These are phyloP conservation scores for Cichorium intybus DNA, from an alignment of 140 eudicot species.

Conservation along the genomic window DNA sequence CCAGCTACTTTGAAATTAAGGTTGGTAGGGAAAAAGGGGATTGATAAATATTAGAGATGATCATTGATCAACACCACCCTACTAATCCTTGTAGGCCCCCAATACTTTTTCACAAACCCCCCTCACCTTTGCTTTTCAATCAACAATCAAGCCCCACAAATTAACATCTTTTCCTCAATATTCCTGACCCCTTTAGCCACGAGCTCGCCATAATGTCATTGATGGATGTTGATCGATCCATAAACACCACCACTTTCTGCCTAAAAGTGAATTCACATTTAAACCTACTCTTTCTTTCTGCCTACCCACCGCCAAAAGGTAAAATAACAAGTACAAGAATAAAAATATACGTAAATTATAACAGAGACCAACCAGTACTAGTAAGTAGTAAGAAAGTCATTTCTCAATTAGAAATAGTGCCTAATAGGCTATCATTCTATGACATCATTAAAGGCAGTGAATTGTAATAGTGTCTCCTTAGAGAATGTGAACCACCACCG, in stretches of 20 bases:
- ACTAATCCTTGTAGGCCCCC: too few relatives aligned
- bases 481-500: conserved; percentile 11
- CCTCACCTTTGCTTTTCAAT: too few relatives aligned
- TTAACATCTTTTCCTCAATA: conserved; percentile 1
- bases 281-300: conserved; percentile 1
- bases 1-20: neutral
- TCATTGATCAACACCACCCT: too few relatives aligned
- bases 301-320: neutral
- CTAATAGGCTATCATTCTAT: conserved; percentile 2
- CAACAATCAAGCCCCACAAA: conserved; percentile 7
- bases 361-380: too few relatives aligned
- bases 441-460: neutral
- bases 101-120: too few relatives aligned
- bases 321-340: too few relatives aligned
- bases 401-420: neutral
- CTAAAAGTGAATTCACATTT: conserved; percentile 1
- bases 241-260: conserved; percentile 9
- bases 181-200: conserved; percentile 19
- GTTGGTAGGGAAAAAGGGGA: neutral
- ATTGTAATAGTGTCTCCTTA: conserved; percentile 13
- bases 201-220: conserved; percentile 12
- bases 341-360: too few relatives aligned
- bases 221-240: conserved; percentile 10
- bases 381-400: too few relatives aligned
- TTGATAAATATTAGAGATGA: too few relatives aligned